Evolutionary conservation across 768 basidiomycete species (phyloP).

Genomic region (Boletus sp.): DNA sequence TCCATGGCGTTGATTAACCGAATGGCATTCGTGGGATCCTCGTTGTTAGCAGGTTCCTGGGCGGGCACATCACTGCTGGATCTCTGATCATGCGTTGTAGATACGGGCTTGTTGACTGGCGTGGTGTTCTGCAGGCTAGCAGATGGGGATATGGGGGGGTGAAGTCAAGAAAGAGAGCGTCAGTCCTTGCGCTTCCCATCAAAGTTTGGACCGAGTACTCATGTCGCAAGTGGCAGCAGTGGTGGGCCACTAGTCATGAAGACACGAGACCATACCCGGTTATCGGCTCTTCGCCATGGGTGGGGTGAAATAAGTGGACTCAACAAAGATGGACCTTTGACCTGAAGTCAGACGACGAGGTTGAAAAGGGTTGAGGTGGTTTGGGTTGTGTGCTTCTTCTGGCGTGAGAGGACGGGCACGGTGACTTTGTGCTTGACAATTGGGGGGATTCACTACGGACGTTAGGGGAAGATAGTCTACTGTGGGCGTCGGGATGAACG

Average conservation of each 20-base stretch:
- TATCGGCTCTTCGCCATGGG: too few species aligned
- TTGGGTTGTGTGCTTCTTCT: slow-evolving; percentile 37
- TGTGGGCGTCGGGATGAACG: slow-evolving; percentile 18
- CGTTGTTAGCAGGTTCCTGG: too few species aligned
- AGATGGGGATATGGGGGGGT: too few species aligned
- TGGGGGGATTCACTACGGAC: slow-evolving; percentile 10
- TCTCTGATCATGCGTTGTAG: too few species aligned
- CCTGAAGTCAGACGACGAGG: slow-evolving; percentile 35
- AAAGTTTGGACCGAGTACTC: slow-evolving; percentile 21
- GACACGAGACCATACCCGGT: slow-evolving; percentile 9
- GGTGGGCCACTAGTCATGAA: slow-evolving; percentile 24
- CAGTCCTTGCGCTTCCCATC: slow-evolving; percentile 14
- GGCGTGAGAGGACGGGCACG: slow-evolving; percentile 34
- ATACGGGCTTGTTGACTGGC: too few species aligned
- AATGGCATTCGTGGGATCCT: too few species aligned
- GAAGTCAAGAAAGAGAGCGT: too few species aligned
- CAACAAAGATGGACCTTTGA: too few species aligned
- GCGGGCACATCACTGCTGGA: too few species aligned
- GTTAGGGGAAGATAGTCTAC: slow-evolving; percentile 14
- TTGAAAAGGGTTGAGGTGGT: slow-evolving; percentile 27
- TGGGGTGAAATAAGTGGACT: too few species aligned
- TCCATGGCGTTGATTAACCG: too few species aligned
- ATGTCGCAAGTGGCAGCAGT: slow-evolving; percentile 26
- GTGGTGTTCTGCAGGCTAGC: too few species aligned
- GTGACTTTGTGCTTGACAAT: slow-evolving; percentile 31